Evolutionary conservation across 805 yeast genomes (phyloP).

Genomic region (Candida suzukii): DNA sequence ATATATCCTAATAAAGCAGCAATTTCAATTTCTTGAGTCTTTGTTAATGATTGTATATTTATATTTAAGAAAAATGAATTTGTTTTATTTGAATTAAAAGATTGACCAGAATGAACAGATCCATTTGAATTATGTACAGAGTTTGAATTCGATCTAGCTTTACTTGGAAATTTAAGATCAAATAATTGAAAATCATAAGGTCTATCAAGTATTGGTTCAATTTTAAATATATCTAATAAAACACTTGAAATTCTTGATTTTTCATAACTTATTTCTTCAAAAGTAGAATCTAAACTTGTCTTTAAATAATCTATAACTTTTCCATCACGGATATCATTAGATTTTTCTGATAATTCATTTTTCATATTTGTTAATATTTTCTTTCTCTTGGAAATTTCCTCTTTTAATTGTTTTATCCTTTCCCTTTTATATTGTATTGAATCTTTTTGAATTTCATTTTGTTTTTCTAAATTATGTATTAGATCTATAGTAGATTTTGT

Average conservation of each 20-base stretch:
- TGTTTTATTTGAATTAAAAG: not conserved
- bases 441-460: not conserved
- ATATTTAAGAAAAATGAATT: not conserved
- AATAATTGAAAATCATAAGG: constrained; percentile 23
- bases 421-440: not conserved
- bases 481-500: not conserved
- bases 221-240: constrained; percentile 25
- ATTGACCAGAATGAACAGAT: not conserved
- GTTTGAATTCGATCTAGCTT: not conserved
- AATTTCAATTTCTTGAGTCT: constrained; percentile 29
- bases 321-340: not conserved
- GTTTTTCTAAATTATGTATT: constrained; percentile 3
- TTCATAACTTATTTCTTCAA: constrained; percentile 9
- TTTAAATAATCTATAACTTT: not conserved
- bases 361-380: not conserved
- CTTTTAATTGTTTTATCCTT: not conserved
- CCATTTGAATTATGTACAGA: not conserved
- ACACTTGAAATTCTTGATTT: constrained; percentile 18
- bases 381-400: not conserved
- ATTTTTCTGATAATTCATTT: not conserved
- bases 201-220: constrained; percentile 14
- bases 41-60: constrained; percentile 14
- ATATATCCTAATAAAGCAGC: constrained; percentile 45
- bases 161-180: constrained; percentile 22
- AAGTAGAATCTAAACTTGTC: not conserved